Conservation (phyloP, 352 stramenopile species). For the Pythium coloratum region DNA sequence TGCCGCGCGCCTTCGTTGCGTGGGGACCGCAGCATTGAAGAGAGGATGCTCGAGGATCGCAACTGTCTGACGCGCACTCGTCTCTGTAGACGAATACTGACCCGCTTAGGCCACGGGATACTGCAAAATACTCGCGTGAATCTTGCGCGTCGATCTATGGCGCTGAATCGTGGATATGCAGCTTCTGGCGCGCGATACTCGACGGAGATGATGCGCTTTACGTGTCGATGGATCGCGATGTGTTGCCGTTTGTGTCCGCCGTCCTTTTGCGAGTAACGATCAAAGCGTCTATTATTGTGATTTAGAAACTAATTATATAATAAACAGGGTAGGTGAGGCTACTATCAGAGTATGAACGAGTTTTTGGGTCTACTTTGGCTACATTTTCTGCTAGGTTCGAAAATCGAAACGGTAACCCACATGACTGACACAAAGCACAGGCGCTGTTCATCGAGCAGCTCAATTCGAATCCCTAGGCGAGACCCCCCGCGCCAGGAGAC, state of each 20-base stretch:
- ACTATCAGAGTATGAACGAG: neutral
- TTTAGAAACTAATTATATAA: neutral
- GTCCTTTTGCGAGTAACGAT: neutral
- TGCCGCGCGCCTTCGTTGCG: slow-evolving; percentile 7
- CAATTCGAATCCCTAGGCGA: slow-evolving; percentile 2
- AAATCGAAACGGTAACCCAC: slow-evolving; percentile 8
- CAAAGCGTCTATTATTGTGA: neutral
- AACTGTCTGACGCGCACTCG: neutral
- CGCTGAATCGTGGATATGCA: neutral
- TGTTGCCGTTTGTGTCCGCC: neutral
- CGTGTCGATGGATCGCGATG: slow-evolving; percentile 9
- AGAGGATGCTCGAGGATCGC: neutral
- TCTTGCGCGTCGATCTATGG: neutral
- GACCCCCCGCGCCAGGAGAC: neutral
- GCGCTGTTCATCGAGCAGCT: slow-evolving; percentile 2
- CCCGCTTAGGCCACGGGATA: neutral
- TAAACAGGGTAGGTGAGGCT: neutral
- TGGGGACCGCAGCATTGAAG: slow-evolving; percentile 3
- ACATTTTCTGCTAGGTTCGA: neutral
- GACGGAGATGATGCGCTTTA: neutral
- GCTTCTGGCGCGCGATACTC: neutral
- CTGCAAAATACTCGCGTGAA: neutral
- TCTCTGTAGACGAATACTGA: neutral
- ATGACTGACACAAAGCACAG: neutral
- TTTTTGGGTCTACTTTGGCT: neutral